Evolutionary conservation across 2,329 filamentous ascomycete species (phyloP).

Genomic region (Arachnopeziza araneosa): DNA sequence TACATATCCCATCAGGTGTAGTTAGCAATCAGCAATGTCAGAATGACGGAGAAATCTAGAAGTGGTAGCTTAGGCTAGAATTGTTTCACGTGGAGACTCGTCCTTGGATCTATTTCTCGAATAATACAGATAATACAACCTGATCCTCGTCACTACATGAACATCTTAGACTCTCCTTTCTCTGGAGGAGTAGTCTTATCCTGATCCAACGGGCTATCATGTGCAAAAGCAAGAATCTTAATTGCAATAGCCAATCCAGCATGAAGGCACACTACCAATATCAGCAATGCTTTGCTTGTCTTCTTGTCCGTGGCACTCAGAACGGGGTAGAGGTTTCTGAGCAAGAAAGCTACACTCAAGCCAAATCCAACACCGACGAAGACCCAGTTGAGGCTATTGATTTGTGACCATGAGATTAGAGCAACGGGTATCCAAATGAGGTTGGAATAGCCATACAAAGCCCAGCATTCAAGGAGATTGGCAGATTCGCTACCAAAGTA

Average conservation of each 20-base stretch:
- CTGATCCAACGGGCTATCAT: conserved; percentile 52
- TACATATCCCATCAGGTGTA: no score
- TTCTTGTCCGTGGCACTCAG: conserved; percentile 89
- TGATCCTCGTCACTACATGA: conserved; percentile 4
- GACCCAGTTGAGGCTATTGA: conserved; percentile 84
- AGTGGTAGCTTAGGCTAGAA: no score
- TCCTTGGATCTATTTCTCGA: background rate
- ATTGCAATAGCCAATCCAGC: conserved; percentile 88
- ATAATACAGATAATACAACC: background rate
- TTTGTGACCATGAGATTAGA: conserved; percentile 80
- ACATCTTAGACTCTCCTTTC: conserved; percentile 2
- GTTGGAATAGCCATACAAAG: conserved; percentile 93
- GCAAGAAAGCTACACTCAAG: conserved; percentile 74
- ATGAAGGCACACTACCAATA: conserved; percentile 80
- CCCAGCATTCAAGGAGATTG: conserved; percentile 91
- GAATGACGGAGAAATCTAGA: no score
- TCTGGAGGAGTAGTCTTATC: background rate
- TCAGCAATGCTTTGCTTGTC: conserved; percentile 79
- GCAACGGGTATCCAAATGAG: conserved; percentile 96
- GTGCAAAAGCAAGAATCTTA: conserved; percentile 94
- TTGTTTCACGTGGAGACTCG: background rate
- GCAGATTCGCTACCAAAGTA: conserved; percentile 95
- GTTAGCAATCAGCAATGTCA: no score
- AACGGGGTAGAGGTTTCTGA: conserved; percentile 85
- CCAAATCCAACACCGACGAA: conserved; percentile 86